Percentiles rank a stretch among this genome's conserved stretches.
Conservation (phyloP, 2,329 filamentous ascomycete species). For the Hypoxylon sp. region DNA sequence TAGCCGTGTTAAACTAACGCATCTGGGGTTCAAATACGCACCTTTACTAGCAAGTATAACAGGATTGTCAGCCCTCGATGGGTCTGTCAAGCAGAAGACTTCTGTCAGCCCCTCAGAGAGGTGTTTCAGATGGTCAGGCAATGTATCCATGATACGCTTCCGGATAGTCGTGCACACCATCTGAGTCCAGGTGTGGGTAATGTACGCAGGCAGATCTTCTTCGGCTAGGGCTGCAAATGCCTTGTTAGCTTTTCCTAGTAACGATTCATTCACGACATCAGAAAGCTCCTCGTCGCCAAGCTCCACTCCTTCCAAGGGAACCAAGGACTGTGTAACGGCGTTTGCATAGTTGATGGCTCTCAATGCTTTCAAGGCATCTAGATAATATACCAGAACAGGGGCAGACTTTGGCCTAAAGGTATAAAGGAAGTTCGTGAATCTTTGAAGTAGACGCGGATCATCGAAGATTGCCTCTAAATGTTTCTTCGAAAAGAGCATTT, state of each 20-base stretch:
- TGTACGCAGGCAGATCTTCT: conserved; percentile 80
- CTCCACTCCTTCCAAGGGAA: conserved; percentile 67
- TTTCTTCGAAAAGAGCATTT: conserved; percentile 75
- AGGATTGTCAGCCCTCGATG: conserved; percentile 79
- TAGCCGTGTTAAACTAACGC: neutral
- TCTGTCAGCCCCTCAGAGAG: conserved; percentile 83
- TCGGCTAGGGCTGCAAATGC: conserved; percentile 75
- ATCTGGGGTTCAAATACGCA: conserved; percentile 52
- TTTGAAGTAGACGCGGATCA: conserved; percentile 72
- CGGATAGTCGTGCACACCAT: conserved; percentile 79
- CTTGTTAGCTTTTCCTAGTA: conserved; percentile 74
- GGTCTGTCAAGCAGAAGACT: conserved; percentile 83
- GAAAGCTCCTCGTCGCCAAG: conserved; percentile 68
- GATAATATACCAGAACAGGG: conserved; percentile 77
- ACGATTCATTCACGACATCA: conserved; percentile 68
- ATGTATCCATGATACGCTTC: conserved; percentile 75
- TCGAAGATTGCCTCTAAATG: conserved; percentile 77
- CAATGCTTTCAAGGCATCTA: conserved; percentile 79
- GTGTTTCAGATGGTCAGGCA: conserved; percentile 74
- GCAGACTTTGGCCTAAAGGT: conserved; percentile 72
- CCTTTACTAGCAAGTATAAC: conserved; percentile 84
- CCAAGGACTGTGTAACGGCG: conserved; percentile 73
- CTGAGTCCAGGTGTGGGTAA: conserved; percentile 77
- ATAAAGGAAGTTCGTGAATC: conserved; percentile 77
- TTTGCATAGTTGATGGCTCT: conserved; percentile 80